These are phyloP conservation scores for Candida nitratophila DNA, from an alignment of 805 yeast species.

Conservation along the genomic window DNA sequence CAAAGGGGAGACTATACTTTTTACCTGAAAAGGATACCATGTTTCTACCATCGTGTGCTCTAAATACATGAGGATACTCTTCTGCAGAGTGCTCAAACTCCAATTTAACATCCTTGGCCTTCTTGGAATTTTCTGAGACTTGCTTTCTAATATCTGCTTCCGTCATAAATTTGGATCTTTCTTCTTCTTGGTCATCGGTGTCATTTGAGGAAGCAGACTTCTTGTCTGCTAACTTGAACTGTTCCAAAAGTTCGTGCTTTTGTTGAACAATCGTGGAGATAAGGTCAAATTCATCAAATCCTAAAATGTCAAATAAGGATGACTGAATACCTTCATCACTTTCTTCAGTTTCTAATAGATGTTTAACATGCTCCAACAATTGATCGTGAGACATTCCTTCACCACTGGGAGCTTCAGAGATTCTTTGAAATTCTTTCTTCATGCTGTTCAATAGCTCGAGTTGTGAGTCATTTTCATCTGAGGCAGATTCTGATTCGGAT, in stretches of 20 bases:
- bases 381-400: constrained; percentile 11
- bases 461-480: constrained; percentile 3
- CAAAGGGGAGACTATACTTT: constrained; percentile 71
- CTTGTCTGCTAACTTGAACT: constrained; percentile 7
- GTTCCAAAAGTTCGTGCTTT: constrained; percentile 25
- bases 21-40: constrained; percentile 76
- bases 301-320: constrained; percentile 69
- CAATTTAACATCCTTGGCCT: constrained; percentile 41
- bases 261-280: constrained; percentile 55
- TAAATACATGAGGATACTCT: constrained; percentile 82
- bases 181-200: background rate
- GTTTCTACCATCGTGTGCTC: constrained; percentile 59
- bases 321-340: constrained; percentile 63
- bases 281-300: constrained; percentile 79
- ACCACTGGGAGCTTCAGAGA: constrained; percentile 20
- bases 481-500: constrained; percentile 9
- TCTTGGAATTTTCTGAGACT: constrained; percentile 41
- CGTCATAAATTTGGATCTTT: constrained; percentile 29
- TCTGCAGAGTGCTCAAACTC: constrained; percentile 38
- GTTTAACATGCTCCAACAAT: constrained; percentile 23
- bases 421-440: constrained; percentile 16
- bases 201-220: constrained; percentile 5
- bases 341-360: constrained; percentile 27
- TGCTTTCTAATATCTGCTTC: constrained; percentile 49
- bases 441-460: constrained; percentile 13